A percentile compares a stretch with the other conserved stretches of the same genome.
Conservation (phyloP, 805 yeast genomes). For the Torulaspora microellipsoides region DNA sequence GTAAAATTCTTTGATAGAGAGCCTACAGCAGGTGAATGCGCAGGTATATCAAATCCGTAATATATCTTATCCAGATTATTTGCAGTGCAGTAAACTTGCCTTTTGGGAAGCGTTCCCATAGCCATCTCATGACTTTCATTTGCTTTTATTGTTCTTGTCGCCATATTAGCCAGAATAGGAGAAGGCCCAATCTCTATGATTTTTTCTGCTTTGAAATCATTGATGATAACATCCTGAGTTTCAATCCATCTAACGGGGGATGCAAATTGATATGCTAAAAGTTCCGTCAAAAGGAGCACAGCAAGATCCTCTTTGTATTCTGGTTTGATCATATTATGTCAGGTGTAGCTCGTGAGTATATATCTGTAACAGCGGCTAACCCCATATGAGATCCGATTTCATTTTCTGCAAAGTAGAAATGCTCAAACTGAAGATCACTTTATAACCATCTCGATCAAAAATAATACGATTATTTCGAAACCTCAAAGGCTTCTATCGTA, state of each 20-base stretch:
- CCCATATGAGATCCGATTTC: too few species aligned
- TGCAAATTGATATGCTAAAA: slow-evolving; percentile 87
- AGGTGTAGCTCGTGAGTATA: too few species aligned
- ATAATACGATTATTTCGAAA: too few species aligned
- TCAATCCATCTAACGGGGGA: slow-evolving; percentile 95
- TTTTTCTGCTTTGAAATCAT: slow-evolving; percentile 76
- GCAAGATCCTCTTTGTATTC: slow-evolving; percentile 85
- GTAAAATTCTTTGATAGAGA: background rate
- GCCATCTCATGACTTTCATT: slow-evolving; percentile 83
- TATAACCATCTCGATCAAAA: too few species aligned
- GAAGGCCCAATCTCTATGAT: slow-evolving; percentile 90
- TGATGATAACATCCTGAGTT: slow-evolving; percentile 82
- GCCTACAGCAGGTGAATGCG: background rate
- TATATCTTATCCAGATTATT: slow-evolving; percentile 81
- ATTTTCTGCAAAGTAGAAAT: too few species aligned
- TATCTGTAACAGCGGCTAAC: too few species aligned
- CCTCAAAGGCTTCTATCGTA: too few species aligned
- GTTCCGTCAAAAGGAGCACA: slow-evolving; percentile 76
- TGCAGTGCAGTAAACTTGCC: slow-evolving; percentile 79
- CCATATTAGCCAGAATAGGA: slow-evolving; percentile 90
- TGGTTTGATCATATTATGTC: slow-evolving; percentile 37
- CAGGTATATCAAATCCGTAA: slow-evolving; percentile 53
- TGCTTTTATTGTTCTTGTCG: slow-evolving; percentile 77
- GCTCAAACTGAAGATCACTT: too few species aligned
- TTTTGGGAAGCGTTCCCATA: slow-evolving; percentile 49